Evolutionary conservation across 805 yeast genomes (phyloP).

Genomic region (Candida ascalaphidarum): DNA sequence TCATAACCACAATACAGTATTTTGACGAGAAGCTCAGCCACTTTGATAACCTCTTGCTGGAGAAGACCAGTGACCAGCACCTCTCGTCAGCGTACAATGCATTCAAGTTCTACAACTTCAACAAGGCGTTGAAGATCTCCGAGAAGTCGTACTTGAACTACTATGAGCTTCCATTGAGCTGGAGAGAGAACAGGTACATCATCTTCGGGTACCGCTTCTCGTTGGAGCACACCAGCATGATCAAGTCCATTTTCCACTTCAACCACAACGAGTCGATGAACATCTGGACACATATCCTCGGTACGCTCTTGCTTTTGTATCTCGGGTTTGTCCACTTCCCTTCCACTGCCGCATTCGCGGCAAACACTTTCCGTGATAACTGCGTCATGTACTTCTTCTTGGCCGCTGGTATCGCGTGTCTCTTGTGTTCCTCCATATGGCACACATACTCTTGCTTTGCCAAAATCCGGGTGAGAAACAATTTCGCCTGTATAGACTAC

Average conservation of each 20-base stretch:
- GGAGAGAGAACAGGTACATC: slow-evolving; percentile 89
- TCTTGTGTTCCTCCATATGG: slow-evolving; percentile 77
- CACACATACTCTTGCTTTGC: slow-evolving; percentile 85
- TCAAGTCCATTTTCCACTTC: slow-evolving; percentile 47
- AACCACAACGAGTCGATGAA: slow-evolving; percentile 85
- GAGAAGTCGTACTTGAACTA: slow-evolving; percentile 52
- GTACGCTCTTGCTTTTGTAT: slow-evolving; percentile 51
- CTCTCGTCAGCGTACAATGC: slow-evolving; percentile 20
- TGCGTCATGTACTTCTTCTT: slow-evolving; percentile 56
- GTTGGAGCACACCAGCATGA: slow-evolving; percentile 48
- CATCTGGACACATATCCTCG: slow-evolving; percentile 87
- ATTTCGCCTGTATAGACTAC: slow-evolving; percentile 90
- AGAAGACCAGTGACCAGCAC: slow-evolving; percentile 20
- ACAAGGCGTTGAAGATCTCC: slow-evolving; percentile 24
- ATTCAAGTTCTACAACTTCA: slow-evolving; percentile 30
- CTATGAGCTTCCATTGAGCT: slow-evolving; percentile 82
- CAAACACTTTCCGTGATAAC: slow-evolving; percentile 35
- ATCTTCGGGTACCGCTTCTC: slow-evolving; percentile 81
- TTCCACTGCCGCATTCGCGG: slow-evolving; percentile 36
- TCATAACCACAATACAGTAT: slow-evolving; percentile 32
- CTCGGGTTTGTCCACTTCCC: slow-evolving; percentile 61
- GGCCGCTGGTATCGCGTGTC: slow-evolving; percentile 66
- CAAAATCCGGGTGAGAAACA: slow-evolving; percentile 48
- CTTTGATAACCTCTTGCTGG: slow-evolving; percentile 28
- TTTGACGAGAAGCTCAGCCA: slow-evolving; percentile 32